Evolutionary conservation across 2,329 filamentous ascomycete species (phyloP).

Genomic region (Apiospora koreana): DNA sequence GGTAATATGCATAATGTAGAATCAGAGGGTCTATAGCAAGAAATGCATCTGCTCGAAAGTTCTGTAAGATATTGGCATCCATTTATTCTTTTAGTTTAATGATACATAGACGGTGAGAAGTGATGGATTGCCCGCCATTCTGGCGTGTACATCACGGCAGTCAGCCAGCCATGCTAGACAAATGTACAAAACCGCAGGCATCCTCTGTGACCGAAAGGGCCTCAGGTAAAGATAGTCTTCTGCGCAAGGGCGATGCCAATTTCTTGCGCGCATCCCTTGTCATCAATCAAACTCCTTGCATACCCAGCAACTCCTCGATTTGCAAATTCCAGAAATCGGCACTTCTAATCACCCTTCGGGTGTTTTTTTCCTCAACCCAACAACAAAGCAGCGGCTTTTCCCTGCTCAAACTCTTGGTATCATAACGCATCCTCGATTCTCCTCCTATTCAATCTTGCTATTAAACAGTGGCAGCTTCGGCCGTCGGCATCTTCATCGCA

Average conservation of each 20-base stretch:
- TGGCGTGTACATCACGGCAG: background rate
- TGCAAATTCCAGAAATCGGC: background rate
- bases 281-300: conserved; percentile 7
- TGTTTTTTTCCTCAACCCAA: background rate
- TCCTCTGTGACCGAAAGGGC: background rate
- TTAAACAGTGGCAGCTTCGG: background rate
- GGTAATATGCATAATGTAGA: background rate
- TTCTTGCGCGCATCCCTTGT: background rate
- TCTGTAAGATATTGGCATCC: background rate
- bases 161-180: background rate
- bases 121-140: background rate
- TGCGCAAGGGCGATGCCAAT: background rate
- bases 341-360: background rate
- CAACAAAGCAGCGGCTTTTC: background rate
- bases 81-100: background rate
- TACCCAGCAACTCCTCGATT: background rate
- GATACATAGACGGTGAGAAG: background rate
- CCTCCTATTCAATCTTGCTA: background rate
- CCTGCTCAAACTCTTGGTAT: background rate
- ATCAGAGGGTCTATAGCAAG: background rate
- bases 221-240: background rate
- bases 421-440: background rate
- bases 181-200: background rate
- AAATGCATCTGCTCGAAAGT: background rate
- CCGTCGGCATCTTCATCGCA: conserved; percentile 25